phyloP scores from a whole-genome alignment of 129 eudicot genomes.

The Heracleum sosnowskyi region DNA sequence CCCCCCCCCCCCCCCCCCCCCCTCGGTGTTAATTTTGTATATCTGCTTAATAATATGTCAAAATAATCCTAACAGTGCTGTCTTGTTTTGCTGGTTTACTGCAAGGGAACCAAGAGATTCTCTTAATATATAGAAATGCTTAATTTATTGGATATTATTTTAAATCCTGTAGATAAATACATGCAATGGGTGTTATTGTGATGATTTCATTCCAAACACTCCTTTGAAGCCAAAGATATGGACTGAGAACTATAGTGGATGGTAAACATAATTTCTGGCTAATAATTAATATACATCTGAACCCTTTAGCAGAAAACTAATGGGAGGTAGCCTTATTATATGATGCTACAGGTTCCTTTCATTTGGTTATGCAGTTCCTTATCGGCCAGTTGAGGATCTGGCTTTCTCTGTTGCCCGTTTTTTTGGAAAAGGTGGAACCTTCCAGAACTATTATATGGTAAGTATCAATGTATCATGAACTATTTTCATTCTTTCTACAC shows the following conservation, averaged over 20 bases:
- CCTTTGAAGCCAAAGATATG: conserved; percentile 69
- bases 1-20: no score
- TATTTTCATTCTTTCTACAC: not conserved
- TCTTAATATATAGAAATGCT: not conserved
- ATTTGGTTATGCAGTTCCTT: conserved; percentile 69
- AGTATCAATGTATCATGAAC: conserved; percentile 12
- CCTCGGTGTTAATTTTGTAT: not conserved
- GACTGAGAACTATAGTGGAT: conserved; percentile 84
- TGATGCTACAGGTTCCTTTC: conserved; percentile 57
- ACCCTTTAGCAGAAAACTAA: not conserved
- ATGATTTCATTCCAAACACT: conserved; percentile 58
- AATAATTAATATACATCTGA: not conserved
- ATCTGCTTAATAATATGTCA: not conserved
- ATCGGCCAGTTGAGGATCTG: conserved; percentile 72
- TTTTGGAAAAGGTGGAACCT: conserved; percentile 65
- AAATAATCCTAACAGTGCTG: not conserved
- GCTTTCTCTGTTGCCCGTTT: conserved; percentile 79
- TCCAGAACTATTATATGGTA: conserved; percentile 85
- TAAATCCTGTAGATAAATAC: conserved; percentile 57
- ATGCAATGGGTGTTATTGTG: conserved; percentile 81
- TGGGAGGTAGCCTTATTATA: not conserved
- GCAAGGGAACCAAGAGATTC: not conserved
- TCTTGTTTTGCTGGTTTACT: not conserved
- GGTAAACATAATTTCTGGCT: conserved; percentile 26
- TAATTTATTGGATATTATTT: not conserved